Percentiles rank a stretch among this genome's conserved stretches.
Conservation (phyloP, 805 yeast species). For the Kazachstania taianensis region DNA sequence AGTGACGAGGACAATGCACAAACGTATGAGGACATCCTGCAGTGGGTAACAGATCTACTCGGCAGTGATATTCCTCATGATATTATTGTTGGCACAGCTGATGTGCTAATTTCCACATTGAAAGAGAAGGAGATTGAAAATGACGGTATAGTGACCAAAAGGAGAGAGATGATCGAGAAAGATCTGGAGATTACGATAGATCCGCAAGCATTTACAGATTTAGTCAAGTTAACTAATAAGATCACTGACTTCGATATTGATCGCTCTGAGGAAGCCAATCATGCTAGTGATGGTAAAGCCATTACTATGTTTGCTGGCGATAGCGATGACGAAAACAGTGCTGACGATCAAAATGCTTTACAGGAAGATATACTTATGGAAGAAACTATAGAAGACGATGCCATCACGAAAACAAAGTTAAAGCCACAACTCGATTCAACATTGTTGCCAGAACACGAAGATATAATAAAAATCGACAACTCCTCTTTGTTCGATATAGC, state of each 20-base stretch:
- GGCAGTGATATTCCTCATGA: constrained; percentile 72
- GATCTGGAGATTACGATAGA: constrained; percentile 30
- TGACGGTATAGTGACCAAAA: constrained; percentile 28
- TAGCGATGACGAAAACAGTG: constrained; percentile 28
- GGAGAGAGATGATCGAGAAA: constrained; percentile 37
- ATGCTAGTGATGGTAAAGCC: constrained; percentile 29
- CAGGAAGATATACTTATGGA: constrained; percentile 12
- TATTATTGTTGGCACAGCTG: constrained; percentile 37
- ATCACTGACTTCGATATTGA: constrained; percentile 40
- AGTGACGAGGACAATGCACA: constrained; percentile 41
- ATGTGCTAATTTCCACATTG: constrained; percentile 14
- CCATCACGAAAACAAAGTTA: neutral
- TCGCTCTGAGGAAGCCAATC: neutral
- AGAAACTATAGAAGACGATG: constrained; percentile 16
- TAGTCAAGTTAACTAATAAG: constrained; percentile 34
- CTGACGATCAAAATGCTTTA: constrained; percentile 18
- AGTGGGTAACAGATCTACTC: constrained; percentile 45
- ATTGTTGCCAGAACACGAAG: constrained; percentile 6
- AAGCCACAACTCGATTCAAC: neutral
- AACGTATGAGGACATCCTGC: constrained; percentile 46
- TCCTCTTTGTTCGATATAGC: neutral
- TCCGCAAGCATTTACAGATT: constrained; percentile 34
- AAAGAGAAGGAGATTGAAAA: constrained; percentile 14
- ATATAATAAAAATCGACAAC: constrained; percentile 5
- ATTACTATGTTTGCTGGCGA: constrained; percentile 36